Evolutionary conservation across 1,284 basidiomycete genomes (phyloP), one percentile per base, ranked within the genome.

Genomic region (Puccinia horiana): DNA sequence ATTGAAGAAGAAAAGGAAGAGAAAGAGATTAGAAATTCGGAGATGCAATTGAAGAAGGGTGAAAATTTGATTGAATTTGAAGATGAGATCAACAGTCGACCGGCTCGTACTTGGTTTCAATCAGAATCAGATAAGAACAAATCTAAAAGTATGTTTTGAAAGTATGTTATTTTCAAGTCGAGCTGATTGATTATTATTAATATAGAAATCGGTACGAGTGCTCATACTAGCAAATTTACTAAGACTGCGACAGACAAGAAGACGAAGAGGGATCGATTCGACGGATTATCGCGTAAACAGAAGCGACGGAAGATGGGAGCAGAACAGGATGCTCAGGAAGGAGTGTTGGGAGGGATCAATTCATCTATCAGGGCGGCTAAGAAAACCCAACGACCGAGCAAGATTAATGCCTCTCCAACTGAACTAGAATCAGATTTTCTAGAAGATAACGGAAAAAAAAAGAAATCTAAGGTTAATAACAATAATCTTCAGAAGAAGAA

Each of bases 61-160:
- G 91, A 97, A 87, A 99, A 99, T 87, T 92, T 99, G 90, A 91
- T 98, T 78, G 92, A 96, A 86, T 94, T 99, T 85, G 91, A 94
- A 87, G 91, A 91, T n/a, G 97, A 99, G 88, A 99, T 99, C 85
- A 94, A 92, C 87, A 92, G 93, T 47, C 90, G 96, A 74, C 97
- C 97, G 11, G 94, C 95, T 37, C 90, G 96, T 84, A 98, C 96
- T 18, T 99, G 97, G 97, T 99, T 99, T 91, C 96, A 98, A 88
- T 91, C 90, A 35, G 90, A 90, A 83, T 93, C 93, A 87, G 95
- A 98, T 84, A 98, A 94, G 88, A 88, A 90, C 82, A 90, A 90
- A 77, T 90, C 94, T 0, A 91, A 93, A 90, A 92, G 94, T 95
- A 84, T 83, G 89, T 85, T 54, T 29, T 52, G 40, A 23, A 12